These are phyloP conservation scores for Apiotrichum porosum DNA, from an alignment of 1,284 basidiomycete genomes.

Conservation along the genomic window DNA sequence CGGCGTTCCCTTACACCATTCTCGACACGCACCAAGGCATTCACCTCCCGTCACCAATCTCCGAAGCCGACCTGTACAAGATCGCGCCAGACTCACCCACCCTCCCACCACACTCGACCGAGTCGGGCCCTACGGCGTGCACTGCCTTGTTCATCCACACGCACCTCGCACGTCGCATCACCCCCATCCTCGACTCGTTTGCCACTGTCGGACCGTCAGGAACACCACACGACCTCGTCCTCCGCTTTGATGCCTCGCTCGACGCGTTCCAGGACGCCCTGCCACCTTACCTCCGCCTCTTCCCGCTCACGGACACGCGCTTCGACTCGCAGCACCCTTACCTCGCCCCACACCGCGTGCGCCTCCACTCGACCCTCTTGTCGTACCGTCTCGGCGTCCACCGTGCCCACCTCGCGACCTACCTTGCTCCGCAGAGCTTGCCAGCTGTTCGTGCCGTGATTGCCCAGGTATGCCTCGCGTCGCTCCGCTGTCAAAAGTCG, in stretches of 20 bases:
- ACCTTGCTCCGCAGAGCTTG: conserved; percentile 30
- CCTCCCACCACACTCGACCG: conserved; percentile 32
- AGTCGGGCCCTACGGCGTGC: conserved; percentile 32
- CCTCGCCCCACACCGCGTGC: conserved; percentile 36
- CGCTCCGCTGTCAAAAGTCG: conserved; percentile 35
- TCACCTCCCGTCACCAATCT: conserved; percentile 37
- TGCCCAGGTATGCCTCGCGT: conserved; percentile 32
- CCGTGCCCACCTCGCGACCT: conserved; percentile 32
- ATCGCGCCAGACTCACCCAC: conserved; percentile 24
- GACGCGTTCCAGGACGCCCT: conserved; percentile 40
- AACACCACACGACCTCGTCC: conserved; percentile 33
- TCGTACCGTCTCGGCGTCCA: conserved; percentile 37
- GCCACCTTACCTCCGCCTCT: conserved; percentile 40
- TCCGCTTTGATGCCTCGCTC: conserved; percentile 37
- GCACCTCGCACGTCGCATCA: conserved; percentile 37
- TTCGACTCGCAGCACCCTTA: conserved; percentile 35
- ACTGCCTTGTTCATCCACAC: conserved; percentile 41
- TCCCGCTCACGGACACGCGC: conserved; percentile 37
- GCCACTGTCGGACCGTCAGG: conserved; percentile 33
- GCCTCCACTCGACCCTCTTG: conserved; percentile 34
- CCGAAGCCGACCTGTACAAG: conserved; percentile 39
- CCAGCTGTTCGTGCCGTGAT: conserved; percentile 27
- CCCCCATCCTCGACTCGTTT: conserved; percentile 40
- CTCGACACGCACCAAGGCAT: conserved; percentile 40
- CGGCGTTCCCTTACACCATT: conserved; percentile 43